Conservation (phyloP, 345 rosid genomes). For the Psidium friedrichsthalianum region DNA sequence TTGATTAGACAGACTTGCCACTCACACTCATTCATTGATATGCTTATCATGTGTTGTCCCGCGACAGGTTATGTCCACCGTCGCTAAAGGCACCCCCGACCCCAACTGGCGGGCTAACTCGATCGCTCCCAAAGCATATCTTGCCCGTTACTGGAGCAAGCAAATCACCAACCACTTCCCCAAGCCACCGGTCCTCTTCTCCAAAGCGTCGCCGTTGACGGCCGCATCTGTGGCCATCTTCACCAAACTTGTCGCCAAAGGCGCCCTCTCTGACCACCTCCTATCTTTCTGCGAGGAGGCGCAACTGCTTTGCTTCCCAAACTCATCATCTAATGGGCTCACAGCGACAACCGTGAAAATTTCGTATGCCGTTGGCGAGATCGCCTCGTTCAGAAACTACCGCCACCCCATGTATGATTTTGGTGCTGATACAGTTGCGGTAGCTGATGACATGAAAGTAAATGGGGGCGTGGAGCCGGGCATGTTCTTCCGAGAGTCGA, state of each 20-base stretch:
- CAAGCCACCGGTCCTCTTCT: neutral
- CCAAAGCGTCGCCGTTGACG: neutral
- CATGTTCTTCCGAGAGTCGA: conserved; percentile 56
- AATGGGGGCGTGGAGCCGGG: conserved; percentile 71
- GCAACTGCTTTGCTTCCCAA: neutral
- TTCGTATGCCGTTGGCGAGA: neutral
- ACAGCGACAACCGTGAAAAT: conserved; percentile 8
- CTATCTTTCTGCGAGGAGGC: neutral
- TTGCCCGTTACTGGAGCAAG: neutral
- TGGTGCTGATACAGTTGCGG: too few species aligned
- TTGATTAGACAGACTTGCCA: too few species aligned
- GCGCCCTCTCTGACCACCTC: neutral
- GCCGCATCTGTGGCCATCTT: neutral
- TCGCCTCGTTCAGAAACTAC: too few species aligned
- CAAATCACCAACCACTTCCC: neutral
- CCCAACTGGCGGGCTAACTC: neutral
- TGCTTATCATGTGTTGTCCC: too few species aligned
- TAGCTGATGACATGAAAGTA: conserved; percentile 20
- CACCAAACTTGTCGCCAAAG: neutral
- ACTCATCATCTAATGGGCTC: neutral
- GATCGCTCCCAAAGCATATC: neutral
- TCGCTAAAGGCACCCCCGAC: too few species aligned
- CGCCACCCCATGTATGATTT: too few species aligned
- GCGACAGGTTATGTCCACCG: too few species aligned
- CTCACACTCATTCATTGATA: too few species aligned